phyloP scores from a whole-genome alignment of 805 yeast genomes.

The Kodamaea nitidulidarum region DNA sequence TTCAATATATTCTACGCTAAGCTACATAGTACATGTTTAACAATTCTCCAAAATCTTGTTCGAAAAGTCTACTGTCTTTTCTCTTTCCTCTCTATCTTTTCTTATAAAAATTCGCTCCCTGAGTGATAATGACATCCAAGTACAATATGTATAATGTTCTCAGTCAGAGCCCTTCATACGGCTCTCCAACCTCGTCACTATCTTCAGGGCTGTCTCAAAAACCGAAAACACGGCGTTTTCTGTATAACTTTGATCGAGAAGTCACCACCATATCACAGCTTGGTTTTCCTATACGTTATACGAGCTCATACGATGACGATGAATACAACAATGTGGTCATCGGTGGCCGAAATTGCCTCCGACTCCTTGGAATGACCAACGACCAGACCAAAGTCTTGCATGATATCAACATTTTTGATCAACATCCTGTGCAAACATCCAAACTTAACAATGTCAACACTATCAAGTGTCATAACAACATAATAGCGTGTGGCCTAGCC shows the following conservation, averaged over 20 bases:
- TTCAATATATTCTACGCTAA: too few species aligned
- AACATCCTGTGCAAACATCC: constrained; percentile 9
- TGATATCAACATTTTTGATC: constrained; percentile 33
- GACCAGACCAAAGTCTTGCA: constrained; percentile 31
- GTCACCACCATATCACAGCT: constrained; percentile 23
- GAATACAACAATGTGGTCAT: constrained; percentile 32
- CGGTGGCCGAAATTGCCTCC: constrained; percentile 41
- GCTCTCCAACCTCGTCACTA: constrained; percentile 17
- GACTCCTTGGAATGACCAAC: constrained; percentile 26
- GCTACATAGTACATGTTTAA: too few species aligned
- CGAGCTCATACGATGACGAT: constrained; percentile 9
- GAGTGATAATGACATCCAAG: not conserved
- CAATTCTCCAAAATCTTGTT: too few species aligned
- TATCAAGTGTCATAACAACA: constrained; percentile 29
- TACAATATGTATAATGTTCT: not conserved
- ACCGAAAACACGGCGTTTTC: constrained; percentile 12
- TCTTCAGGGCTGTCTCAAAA: constrained; percentile 5
- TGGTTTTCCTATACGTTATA: constrained; percentile 16
- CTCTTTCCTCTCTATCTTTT: not conserved
- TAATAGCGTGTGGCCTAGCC: constrained; percentile 39
- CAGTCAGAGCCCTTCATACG: not conserved
- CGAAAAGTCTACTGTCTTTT: too few species aligned
- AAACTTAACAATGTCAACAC: constrained; percentile 37
- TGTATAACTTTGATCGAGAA: constrained; percentile 21
- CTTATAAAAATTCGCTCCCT: not conserved